Evolutionary conservation across 139 green algal species (phyloP).

Genomic region (Chlamydomonas asymmetrica): DNA sequence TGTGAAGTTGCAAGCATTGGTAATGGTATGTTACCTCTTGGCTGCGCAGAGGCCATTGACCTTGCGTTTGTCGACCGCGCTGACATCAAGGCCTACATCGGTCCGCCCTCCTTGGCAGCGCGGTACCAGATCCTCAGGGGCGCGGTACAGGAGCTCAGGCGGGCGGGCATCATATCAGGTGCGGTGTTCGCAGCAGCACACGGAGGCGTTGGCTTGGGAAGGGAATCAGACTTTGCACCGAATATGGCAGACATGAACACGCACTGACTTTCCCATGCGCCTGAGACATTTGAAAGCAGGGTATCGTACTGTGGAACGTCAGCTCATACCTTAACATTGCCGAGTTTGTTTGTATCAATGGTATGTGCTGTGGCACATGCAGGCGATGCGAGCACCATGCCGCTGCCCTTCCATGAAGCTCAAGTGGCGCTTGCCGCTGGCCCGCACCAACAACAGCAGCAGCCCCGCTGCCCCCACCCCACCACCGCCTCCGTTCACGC

Average conservation of each 20-base stretch:
- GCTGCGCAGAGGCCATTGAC: constrained; percentile 85
- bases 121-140: constrained; percentile 80
- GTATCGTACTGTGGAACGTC: no score
- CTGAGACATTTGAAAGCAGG: neutral
- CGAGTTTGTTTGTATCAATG: no score
- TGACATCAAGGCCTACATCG: constrained; percentile 96
- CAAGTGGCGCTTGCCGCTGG: neutral
- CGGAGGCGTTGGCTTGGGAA: neutral
- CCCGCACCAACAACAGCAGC: neutral
- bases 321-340: no score
- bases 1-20: no score
- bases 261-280: neutral
- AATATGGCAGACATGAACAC: neutral
- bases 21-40: no score
- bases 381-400: no score
- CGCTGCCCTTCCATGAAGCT: neutral
- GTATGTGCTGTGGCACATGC: no score
- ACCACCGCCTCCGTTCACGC: neutral
- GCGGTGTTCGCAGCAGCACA: neutral
- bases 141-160: constrained; percentile 64
- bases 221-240: neutral
- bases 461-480: neutral
- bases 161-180: constrained; percentile 55
- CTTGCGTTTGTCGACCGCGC: constrained; percentile 96
- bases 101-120: constrained; percentile 63